These are phyloP conservation scores for Stemphylium vesicarium DNA, from an alignment of 2,329 filamentous ascomycete genomes.

Conservation along the genomic window DNA sequence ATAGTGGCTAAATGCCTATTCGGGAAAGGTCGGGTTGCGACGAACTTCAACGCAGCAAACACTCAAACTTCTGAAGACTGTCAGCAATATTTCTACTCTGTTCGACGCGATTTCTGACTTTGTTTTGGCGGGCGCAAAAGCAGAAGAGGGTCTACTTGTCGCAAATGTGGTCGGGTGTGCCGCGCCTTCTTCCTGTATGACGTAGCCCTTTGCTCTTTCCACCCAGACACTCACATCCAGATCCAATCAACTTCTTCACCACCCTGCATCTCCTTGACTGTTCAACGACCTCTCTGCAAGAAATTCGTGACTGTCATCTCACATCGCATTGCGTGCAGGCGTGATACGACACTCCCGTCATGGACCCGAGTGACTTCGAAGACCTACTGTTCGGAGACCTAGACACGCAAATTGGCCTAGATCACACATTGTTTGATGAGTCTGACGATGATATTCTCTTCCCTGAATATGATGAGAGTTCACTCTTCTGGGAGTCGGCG, in stretches of 20 bases:
- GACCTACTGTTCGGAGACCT: slow-evolving; percentile 39
- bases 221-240: neutral
- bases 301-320: neutral
- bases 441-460: slow-evolving; percentile 36
- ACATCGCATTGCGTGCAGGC: neutral
- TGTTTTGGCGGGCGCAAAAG: neutral
- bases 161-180: neutral
- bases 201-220: slow-evolving; percentile 6
- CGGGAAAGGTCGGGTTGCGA: neutral
- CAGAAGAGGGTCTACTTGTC: neutral
- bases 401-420: slow-evolving; percentile 24
- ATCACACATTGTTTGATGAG: slow-evolving; percentile 17
- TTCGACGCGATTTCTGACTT: neutral
- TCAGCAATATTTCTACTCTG: neutral
- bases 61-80: neutral
- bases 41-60: slow-evolving; percentile 4
- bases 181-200: neutral
- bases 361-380: slow-evolving; percentile 33
- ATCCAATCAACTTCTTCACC: neutral
- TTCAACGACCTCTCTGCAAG: neutral
- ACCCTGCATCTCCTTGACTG: neutral
- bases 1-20: slow-evolving; percentile 15
- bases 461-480: slow-evolving; percentile 3
- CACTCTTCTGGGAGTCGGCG: slow-evolving; percentile 13
- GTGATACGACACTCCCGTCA: slow-evolving; percentile 6